Conservation (phyloP, 768 basidiomycete species). For the Cubamyces sp. region DNA sequence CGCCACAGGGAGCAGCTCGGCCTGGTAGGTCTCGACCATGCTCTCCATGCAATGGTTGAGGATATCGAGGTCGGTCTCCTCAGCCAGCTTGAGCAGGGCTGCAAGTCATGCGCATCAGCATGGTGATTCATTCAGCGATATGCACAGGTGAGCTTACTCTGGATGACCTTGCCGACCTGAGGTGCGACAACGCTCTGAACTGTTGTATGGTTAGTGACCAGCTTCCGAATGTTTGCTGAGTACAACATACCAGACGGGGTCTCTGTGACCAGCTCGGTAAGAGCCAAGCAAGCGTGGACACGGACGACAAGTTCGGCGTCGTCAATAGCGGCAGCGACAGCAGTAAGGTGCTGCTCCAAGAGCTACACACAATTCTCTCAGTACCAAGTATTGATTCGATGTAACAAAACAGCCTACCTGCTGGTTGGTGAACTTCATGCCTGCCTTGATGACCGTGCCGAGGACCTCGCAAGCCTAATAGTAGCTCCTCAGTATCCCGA, state of each 20-base stretch:
- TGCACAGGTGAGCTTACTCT: conserved; percentile 50
- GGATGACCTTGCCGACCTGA: conserved; percentile 85
- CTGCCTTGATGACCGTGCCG: conserved; percentile 70
- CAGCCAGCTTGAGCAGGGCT: conserved; percentile 89
- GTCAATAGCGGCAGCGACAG: conserved; percentile 68
- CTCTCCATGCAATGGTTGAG: conserved; percentile 83
- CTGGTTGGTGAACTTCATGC: conserved; percentile 66
- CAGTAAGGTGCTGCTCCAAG: conserved; percentile 64
- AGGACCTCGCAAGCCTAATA: conserved; percentile 79
- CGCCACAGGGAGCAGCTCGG: conserved; percentile 83
- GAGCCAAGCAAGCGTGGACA: conserved; percentile 79
- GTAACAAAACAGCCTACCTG: conserved; percentile 46
- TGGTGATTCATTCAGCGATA: not conserved
- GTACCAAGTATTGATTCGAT: not conserved
- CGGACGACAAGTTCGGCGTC: conserved; percentile 83
- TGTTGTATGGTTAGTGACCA: conserved; percentile 29
- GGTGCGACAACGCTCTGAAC: conserved; percentile 73
- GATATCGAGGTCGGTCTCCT: conserved; percentile 88
- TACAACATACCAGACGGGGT: conserved; percentile 61
- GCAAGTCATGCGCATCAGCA: not conserved
- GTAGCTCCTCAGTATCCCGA: not conserved
- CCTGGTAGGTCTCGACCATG: conserved; percentile 85
- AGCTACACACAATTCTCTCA: conserved; percentile 44
- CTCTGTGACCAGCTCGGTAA: conserved; percentile 73
- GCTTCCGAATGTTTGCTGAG: not conserved